Evolutionary conservation across 805 yeast genomes (phyloP).

Genomic region (Teunomyces funiuensis): DNA sequence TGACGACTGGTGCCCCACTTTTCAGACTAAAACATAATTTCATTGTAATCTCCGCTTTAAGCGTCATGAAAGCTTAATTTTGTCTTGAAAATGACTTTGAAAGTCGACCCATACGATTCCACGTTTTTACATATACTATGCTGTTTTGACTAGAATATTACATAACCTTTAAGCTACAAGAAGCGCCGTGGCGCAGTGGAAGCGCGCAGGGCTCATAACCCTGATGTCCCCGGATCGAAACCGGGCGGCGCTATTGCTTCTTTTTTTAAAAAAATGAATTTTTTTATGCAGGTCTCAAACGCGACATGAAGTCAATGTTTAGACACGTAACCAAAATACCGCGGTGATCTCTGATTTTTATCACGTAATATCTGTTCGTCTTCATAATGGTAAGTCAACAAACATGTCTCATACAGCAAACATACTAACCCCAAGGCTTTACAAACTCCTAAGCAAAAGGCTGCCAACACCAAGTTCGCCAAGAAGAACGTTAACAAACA

Average conservation of each 20-base stretch:
- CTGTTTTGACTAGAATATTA: too few species aligned
- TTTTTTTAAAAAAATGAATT: too few species aligned
- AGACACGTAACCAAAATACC: conserved; percentile 10
- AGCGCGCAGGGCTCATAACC: conserved; percentile 99
- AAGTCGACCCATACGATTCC: too few species aligned
- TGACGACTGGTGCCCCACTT: too few species aligned
- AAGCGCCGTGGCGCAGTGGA: conserved; percentile 98
- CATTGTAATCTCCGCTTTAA: too few species aligned
- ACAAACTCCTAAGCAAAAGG: conserved; percentile 85
- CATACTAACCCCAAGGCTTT: conserved; percentile 44
- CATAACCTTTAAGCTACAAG: too few species aligned
- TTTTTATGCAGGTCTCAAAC: neutral
- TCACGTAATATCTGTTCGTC: neutral
- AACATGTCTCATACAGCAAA: too few species aligned
- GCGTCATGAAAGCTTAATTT: too few species aligned
- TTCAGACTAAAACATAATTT: too few species aligned
- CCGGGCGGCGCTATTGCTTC: conserved; percentile 76
- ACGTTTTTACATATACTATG: too few species aligned
- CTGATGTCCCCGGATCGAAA: conserved; percentile 97
- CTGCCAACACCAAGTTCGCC: conserved; percentile 83
- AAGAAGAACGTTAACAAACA: conserved; percentile 68
- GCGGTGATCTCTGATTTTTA: conserved; percentile 2
- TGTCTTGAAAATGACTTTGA: too few species aligned
- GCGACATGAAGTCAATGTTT: neutral
- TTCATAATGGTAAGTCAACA: conserved; percentile 11